These are phyloP conservation scores for Chlorella variabilis DNA, from an alignment of 163 green algal species.

Conservation along the genomic window DNA sequence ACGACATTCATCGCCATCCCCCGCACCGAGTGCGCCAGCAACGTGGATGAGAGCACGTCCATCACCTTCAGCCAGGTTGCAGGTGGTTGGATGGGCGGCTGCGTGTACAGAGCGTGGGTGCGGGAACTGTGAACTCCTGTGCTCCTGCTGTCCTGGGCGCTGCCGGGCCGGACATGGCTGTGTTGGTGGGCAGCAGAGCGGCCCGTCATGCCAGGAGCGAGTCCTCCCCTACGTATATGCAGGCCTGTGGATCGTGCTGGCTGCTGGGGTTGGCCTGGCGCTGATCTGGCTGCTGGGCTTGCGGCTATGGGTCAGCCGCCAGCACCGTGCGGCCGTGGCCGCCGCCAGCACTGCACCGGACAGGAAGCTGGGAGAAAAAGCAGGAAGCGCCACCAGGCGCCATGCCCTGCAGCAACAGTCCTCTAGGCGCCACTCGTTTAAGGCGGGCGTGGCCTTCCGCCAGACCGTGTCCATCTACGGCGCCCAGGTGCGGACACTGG, in stretches of 20 bases:
- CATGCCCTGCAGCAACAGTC: not conserved
- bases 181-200: no score
- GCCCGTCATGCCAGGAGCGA: no score
- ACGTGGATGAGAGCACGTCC: not conserved
- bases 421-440: not conserved
- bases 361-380: no score
- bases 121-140: no score
- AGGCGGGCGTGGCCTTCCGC: not conserved
- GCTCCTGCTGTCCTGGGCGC: no score
- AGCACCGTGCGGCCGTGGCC: not conserved
- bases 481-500: not conserved
- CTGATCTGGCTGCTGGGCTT: not conserved
- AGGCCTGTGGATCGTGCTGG: constrained; percentile 17
- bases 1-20: not conserved
- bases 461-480: constrained; percentile 6
- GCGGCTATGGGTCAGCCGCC: not conserved
- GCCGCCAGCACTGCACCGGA: not conserved
- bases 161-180: no score
- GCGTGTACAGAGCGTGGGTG: no score
- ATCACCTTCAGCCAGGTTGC: not conserved
- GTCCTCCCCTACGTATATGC: no score
- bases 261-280: not conserved
- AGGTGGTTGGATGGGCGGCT: no score
- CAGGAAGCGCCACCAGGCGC: not conserved
- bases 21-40: not conserved